phyloP scores from a whole-genome alignment of 164 flowering plant species.

The Chimonanthus salicifolius region DNA sequence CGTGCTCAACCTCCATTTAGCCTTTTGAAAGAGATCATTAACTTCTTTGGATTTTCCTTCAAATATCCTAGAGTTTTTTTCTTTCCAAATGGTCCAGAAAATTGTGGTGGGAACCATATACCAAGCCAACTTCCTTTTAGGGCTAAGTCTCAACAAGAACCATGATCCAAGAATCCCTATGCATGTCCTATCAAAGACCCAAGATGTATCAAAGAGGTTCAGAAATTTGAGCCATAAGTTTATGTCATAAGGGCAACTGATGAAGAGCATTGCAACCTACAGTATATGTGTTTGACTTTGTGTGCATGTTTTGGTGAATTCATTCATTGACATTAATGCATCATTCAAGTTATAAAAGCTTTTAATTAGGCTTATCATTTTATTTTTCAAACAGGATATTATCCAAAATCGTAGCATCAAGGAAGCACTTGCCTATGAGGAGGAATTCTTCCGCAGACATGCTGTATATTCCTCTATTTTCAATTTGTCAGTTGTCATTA shows the following conservation, averaged over 20 bases:
- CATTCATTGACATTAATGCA: no score
- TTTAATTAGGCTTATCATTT: slow-evolving; percentile 8
- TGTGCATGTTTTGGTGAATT: no score
- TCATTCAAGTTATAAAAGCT: background rate
- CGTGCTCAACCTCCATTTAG: no score
- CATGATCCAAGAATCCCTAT: background rate
- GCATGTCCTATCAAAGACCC: background rate
- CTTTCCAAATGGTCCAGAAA: no score
- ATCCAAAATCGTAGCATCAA: slow-evolving; percentile 67
- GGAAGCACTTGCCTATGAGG: slow-evolving; percentile 86
- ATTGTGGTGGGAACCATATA: no score
- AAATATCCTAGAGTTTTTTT: no score
- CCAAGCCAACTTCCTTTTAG: no score
- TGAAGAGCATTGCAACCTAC: background rate
- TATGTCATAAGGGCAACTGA: background rate
- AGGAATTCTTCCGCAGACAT: slow-evolving; percentile 79
- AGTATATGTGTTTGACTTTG: no score
- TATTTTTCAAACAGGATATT: slow-evolving; percentile 56
- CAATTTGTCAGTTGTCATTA: background rate
- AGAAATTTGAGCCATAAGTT: background rate
- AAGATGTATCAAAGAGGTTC: background rate
- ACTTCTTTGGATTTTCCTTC: no score
- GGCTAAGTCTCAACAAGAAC: no score
- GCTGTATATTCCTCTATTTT: slow-evolving; percentile 47
- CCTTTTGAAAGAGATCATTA: no score